Evolutionary conservation across 805 yeast species (phyloP).

Genomic region (Tetrapisispora fleetii): DNA sequence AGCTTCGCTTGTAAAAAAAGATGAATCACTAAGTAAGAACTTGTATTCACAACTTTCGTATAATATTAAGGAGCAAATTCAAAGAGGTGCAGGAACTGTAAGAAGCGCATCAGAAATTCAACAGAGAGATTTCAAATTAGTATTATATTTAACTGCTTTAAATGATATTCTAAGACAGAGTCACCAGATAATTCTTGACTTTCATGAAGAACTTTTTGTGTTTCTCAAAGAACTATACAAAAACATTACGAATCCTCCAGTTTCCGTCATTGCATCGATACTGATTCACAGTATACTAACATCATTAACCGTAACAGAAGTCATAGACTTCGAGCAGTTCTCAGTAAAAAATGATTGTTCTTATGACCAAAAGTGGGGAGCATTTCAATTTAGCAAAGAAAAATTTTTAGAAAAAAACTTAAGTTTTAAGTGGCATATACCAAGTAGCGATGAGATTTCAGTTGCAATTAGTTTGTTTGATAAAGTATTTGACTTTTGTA

Average conservation of each 20-base stretch:
- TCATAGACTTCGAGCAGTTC: conserved; percentile 45
- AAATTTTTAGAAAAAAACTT: conserved; percentile 43
- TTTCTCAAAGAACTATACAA: conserved; percentile 24
- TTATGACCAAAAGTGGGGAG: conserved; percentile 61
- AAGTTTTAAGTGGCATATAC: conserved; percentile 67
- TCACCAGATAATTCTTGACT: conserved; percentile 37
- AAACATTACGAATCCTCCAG: conserved; percentile 39
- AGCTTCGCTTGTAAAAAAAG: conserved; percentile 60
- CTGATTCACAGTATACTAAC: conserved; percentile 59
- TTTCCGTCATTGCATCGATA: conserved; percentile 49
- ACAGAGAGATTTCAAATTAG: conserved; percentile 69
- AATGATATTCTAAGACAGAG: conserved; percentile 66
- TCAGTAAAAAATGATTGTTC: conserved; percentile 34
- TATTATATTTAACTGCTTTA: conserved; percentile 59
- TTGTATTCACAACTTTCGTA: conserved; percentile 24
- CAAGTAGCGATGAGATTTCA: conserved; percentile 43
- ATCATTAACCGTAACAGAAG: conserved; percentile 50
- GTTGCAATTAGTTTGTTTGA: conserved; percentile 55
- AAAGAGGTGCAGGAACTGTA: conserved; percentile 70
- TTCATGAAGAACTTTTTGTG: conserved; percentile 37
- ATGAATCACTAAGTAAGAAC: conserved; percentile 21
- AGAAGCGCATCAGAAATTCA: conserved; percentile 57
- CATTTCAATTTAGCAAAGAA: conserved; percentile 45
- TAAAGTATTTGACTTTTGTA: conserved; percentile 35
- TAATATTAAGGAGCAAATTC: conserved; percentile 54